These are phyloP conservation scores for Przewalskia tangutica DNA, from an alignment of 257 asterid species.

Conservation along the genomic window DNA sequence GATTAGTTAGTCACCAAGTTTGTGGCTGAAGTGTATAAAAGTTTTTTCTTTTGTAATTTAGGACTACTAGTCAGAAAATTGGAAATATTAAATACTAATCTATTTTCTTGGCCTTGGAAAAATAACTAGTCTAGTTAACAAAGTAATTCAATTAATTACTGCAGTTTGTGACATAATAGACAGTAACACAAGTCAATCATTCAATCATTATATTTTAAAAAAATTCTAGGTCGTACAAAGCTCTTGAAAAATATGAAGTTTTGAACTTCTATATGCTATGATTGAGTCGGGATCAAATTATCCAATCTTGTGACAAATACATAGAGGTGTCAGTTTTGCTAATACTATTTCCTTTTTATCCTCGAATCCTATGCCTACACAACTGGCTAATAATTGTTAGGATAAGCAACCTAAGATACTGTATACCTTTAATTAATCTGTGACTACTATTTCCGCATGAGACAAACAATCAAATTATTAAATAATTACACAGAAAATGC, in stretches of 20 bases:
- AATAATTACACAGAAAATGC: background rate
- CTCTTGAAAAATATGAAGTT: background rate
- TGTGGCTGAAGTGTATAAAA: background rate
- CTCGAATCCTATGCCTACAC: background rate
- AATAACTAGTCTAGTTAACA: background rate
- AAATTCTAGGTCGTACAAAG: background rate
- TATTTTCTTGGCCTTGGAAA: too few relatives aligned
- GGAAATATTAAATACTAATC: background rate
- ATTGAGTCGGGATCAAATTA: too few relatives aligned
- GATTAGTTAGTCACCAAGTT: background rate
- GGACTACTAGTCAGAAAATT: background rate
- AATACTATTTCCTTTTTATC: too few relatives aligned
- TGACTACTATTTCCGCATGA: background rate
- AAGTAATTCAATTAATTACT: background rate
- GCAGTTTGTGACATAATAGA: background rate
- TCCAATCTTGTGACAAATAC: background rate
- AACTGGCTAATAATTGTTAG: background rate
- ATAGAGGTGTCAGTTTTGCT: too few relatives aligned
- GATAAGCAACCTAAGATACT: background rate
- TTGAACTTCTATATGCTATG: background rate
- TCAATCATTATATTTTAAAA: background rate
- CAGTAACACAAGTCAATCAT: background rate
- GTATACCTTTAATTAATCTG: background rate
- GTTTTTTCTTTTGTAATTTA: too few relatives aligned
- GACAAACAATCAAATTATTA: background rate